Evolutionary conservation across 176 grass and related monocot species (phyloP).

Genomic region (Eleusine indica): DNA sequence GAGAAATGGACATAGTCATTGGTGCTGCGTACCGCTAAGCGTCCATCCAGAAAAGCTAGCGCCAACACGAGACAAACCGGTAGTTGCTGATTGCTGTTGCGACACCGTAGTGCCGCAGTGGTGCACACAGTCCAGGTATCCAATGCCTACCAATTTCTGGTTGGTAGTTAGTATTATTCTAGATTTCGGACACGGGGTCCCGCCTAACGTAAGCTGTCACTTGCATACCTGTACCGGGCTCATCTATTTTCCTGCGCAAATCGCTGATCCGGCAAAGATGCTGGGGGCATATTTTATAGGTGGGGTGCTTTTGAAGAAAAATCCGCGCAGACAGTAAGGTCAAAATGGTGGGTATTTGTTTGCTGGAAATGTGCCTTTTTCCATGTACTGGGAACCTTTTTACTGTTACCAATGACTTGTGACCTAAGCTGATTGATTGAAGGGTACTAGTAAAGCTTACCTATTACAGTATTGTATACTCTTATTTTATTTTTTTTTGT

Average conservation of each 20-base stretch:
- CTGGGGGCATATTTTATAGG: constrained; percentile 16
- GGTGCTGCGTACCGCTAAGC: not conserved
- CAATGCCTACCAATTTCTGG: constrained; percentile 46
- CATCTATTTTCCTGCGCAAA: not conserved
- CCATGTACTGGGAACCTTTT: not conserved
- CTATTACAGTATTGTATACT: too few relatives aligned
- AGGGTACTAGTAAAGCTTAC: not conserved
- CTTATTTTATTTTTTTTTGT: too few relatives aligned
- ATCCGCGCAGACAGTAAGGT: constrained; percentile 7
- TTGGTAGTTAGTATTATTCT: constrained; percentile 17
- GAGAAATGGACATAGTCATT: constrained; percentile 39
- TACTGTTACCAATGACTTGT: not conserved
- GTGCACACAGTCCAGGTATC: constrained; percentile 30
- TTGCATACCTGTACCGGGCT: constrained; percentile 40
- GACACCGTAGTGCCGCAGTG: not conserved
- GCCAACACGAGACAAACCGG: constrained; percentile 31
- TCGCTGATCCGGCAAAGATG: constrained; percentile 9
- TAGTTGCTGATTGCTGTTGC: not conserved
- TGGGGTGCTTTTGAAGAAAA: constrained; percentile 18
- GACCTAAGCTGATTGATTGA: not conserved
- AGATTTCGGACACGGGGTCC: constrained; percentile 32
- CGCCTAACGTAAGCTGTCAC: constrained; percentile 36
- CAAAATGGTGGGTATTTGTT: constrained; percentile 14
- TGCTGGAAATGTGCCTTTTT: not conserved
- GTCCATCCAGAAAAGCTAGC: constrained; percentile 34